These are phyloP conservation scores for Blumeria graminis DNA, from an alignment of 2,329 filamentous ascomycete species.

Conservation along the genomic window DNA sequence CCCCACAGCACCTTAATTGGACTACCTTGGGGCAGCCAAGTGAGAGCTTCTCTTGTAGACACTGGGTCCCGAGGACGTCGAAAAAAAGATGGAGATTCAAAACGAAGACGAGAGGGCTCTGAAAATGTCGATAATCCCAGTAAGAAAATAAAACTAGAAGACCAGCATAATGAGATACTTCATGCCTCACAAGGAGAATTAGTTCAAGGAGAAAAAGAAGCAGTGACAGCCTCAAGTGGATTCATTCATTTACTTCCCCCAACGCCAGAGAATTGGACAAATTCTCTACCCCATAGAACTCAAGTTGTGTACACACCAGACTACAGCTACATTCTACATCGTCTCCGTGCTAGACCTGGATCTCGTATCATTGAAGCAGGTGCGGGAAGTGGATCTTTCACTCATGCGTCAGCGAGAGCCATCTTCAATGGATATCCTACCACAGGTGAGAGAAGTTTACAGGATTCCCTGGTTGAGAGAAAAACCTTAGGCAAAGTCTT, in stretches of 20 bases:
- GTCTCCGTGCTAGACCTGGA: conserved; percentile 50
- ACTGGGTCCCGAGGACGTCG: conserved; percentile 70
- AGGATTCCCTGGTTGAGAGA: conserved; percentile 9
- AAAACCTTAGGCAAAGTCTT: conserved; percentile 41
- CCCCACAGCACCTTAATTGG: conserved; percentile 56
- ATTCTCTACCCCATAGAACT: conserved; percentile 55
- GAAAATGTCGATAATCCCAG: conserved; percentile 8
- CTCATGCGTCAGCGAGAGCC: conserved; percentile 51
- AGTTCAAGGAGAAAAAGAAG: conserved; percentile 21
- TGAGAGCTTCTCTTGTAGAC: conserved; percentile 71
- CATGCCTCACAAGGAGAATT: conserved; percentile 12
- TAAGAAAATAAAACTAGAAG: conserved; percentile 4
- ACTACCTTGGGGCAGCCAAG: conserved; percentile 75
- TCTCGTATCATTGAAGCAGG: conserved; percentile 56
- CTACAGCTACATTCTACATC: conserved; percentile 63
- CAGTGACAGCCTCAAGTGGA: conserved; percentile 33
- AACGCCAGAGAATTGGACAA: conserved; percentile 64
- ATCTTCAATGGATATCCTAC: conserved; percentile 48
- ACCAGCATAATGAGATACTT: conserved; percentile 2
- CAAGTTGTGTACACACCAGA: conserved; percentile 76
- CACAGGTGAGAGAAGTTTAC: conserved; percentile 6
- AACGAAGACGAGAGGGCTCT: conserved; percentile 19
- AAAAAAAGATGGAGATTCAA: conserved; percentile 30
- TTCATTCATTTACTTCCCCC: conserved; percentile 61
- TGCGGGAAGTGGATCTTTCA: conserved; percentile 63